phyloP scores from a whole-genome alignment of 2,329 filamentous ascomycete species.

The Knoxdaviesia capensis region DNA sequence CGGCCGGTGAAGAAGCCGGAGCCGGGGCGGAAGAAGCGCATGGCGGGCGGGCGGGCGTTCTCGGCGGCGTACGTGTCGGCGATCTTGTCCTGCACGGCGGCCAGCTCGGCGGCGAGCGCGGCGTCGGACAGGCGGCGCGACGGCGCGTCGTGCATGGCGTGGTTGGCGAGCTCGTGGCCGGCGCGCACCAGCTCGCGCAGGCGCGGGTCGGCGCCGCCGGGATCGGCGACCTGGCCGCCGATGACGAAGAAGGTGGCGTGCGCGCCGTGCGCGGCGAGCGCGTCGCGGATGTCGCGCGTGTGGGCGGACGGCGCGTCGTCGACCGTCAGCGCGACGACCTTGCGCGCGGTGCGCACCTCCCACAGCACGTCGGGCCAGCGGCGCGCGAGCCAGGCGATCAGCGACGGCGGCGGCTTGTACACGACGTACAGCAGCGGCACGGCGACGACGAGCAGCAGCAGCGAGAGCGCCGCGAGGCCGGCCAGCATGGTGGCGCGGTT shows the following conservation, averaged over 20 bases:
- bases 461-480: conserved; percentile 15
- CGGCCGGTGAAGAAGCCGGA: conserved; percentile 60
- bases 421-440: conserved; percentile 40
- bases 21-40: conserved; percentile 62
- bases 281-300: conserved; percentile 47
- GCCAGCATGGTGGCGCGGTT: conserved; percentile 36
- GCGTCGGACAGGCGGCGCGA: conserved; percentile 37
- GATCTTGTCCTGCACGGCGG: conserved; percentile 40
- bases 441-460: conserved; percentile 17
- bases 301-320: conserved; percentile 66
- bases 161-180: conserved; percentile 63
- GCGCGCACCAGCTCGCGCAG: conserved; percentile 36
- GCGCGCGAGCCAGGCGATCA: conserved; percentile 50
- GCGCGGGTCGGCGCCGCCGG: conserved; percentile 13
- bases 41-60: conserved; percentile 21
- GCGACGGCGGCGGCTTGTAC: conserved; percentile 58
- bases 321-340: conserved; percentile 63
- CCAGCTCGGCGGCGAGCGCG: conserved; percentile 42
- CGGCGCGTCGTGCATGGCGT: conserved; percentile 76
- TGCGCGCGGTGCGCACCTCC: conserved; percentile 36
- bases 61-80: conserved; percentile 31
- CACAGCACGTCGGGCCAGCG: conserved; percentile 67
- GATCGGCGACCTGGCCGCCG: conserved; percentile 47
- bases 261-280: conserved; percentile 45
- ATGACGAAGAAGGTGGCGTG: conserved; percentile 81